Evolutionary conservation across 257 asterid species (phyloP).

Genomic region (Solanum habrochaites): DNA sequence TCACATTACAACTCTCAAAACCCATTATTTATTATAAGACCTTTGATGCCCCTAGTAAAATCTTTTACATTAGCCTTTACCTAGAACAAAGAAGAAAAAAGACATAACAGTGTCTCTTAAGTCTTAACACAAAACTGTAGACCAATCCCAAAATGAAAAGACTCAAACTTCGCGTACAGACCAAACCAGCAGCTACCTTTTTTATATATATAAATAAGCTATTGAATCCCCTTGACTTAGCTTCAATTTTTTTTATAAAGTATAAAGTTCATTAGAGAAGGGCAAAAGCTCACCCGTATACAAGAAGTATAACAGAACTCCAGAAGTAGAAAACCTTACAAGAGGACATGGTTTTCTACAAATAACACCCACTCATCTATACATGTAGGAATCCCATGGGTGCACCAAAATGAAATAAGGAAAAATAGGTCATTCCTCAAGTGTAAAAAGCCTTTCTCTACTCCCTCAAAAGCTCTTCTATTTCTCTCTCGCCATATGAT

Average conservation of each 20-base stretch:
- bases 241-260: too few species aligned
- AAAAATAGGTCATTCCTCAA: not conserved
- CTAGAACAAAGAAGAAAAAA: not conserved
- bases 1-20: not conserved
- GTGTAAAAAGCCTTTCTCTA: not conserved
- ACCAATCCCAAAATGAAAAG: not conserved
- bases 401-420: not conserved
- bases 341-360: not conserved
- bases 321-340: not conserved
- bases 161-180: not conserved
- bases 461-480: not conserved
- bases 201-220: not conserved
- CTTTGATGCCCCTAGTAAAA: not conserved
- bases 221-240: not conserved
- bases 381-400: not conserved
- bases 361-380: not conserved
- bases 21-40: not conserved
- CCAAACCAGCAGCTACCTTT: not conserved
- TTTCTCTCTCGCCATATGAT: not conserved
- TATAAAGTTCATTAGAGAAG: not conserved
- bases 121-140: not conserved
- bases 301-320: not conserved
- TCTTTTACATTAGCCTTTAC: not conserved
- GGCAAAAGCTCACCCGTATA: not conserved
- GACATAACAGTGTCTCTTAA: not conserved